Conservation (phyloP, 2,329 filamentous ascomycete genomes). For the Diplodia corticola region DNA sequence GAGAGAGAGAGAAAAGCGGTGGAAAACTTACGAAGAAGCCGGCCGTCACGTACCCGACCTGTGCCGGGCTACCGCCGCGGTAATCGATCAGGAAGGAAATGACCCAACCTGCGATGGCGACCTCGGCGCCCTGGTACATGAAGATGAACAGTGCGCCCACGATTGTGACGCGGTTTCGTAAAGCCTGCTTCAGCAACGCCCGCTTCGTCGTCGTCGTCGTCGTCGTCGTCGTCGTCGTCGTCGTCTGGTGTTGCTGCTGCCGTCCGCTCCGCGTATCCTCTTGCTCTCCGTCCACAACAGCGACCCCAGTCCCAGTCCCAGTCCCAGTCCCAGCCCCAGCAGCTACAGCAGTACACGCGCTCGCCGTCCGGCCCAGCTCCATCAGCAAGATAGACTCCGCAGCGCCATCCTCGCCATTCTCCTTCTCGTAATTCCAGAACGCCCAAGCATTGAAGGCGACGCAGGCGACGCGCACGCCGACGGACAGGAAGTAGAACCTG, state of each 20-base stretch:
- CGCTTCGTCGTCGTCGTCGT: conserved; percentile 40
- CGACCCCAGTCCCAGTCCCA: too few species aligned
- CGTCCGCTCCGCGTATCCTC: conserved; percentile 58
- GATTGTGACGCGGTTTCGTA: conserved; percentile 62
- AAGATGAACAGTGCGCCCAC: conserved; percentile 82
- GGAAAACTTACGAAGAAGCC: conserved; percentile 59
- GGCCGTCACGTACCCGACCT: conserved; percentile 77
- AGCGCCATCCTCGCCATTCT: conserved; percentile 43
- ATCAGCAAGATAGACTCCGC: not conserved
- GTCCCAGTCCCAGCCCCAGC: too few species aligned
- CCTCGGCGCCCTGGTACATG: conserved; percentile 81
- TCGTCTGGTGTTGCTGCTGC: not conserved
- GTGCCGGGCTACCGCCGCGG: conserved; percentile 66
- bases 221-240: conserved; percentile 29
- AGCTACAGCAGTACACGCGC: too few species aligned
- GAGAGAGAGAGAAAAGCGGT: not conserved
- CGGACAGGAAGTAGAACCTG: conserved; percentile 68
- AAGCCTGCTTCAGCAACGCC: conserved; percentile 52
- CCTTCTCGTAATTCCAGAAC: conserved; percentile 69
- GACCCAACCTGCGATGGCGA: conserved; percentile 82
- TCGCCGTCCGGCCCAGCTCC: too few species aligned
- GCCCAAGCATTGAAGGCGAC: conserved; percentile 63
- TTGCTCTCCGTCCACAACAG: not conserved
- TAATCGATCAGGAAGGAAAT: conserved; percentile 79
- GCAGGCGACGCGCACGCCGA: conserved; percentile 60